Evolutionary conservation across 192 early-diverging fungal species (phyloP), one percentile per base, ranked within the genome.

Genomic region (Coemansia sp.): DNA sequence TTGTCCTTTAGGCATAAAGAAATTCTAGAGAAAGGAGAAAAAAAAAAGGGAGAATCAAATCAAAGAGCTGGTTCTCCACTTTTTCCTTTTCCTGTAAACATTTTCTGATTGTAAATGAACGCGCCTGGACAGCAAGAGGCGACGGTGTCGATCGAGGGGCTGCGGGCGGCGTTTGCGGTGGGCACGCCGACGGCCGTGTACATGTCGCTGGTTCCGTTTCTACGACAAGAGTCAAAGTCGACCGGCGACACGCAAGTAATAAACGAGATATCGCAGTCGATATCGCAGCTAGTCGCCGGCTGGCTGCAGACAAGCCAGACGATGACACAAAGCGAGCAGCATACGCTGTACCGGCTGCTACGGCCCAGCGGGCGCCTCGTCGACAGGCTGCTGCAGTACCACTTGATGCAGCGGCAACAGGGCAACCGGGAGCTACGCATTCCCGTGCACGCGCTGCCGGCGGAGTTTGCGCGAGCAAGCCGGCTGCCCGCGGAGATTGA

Each of bases 321-420:
- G 14, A 69, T 76, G 66, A 42, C 53, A 36, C 17, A 38, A n/a
- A 58, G 62, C 47, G 67, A 66, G 36, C 54, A 69, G 34, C 41
- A 32, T 3, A 30, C 66, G n/a, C 34, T 76, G 53, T 70, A 76
- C 21, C 21, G 40, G 37, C 45, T 76, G 20, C 51, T 76, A 44
- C 74, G 63, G 6, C 74, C 74, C 2, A 59, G 62, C 34, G 67
- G 68, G 0, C 47, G 45, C 6, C 48, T 69, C 5, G 51, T 76
- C 9, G 60, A 76, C 39, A 70, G 63, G 1, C 68, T 76, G 32
- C 56, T 70, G 30, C 74, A 70, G 44, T 76, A 76, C 63, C 55
- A 76, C 38, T 9, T 56, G 30, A 16, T 76, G 66, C 73, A 62
- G 45, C 57, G 58, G 28, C 59, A 70, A 26, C 23, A 26, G 4